Conservation (phyloP, 176 grass and related monocot species). For the Rhynchospora tenuis region DNA sequence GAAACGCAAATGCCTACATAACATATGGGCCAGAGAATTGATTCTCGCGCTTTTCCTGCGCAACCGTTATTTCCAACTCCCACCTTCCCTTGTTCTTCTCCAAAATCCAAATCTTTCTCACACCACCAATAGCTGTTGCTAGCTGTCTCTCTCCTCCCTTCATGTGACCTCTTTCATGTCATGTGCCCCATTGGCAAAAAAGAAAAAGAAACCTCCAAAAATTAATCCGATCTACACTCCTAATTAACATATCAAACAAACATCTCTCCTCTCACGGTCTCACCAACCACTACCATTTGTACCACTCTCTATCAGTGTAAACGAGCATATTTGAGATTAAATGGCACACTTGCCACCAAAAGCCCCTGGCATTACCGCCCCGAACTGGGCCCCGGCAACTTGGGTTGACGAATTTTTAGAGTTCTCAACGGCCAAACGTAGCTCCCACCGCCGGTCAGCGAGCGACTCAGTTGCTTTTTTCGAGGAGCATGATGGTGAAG, state of each 20-base stretch:
- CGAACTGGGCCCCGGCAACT: neutral
- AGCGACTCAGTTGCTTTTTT: constrained; percentile 86
- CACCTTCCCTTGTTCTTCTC: neutral
- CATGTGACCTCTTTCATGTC: constrained; percentile 51
- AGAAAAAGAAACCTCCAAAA: neutral
- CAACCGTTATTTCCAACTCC: neutral
- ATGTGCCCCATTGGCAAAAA: constrained; percentile 11
- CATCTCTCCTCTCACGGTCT: neutral
- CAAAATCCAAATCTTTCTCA: constrained; percentile 14
- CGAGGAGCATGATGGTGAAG: constrained; percentile 26
- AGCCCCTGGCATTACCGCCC: constrained; percentile 9
- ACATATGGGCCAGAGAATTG: neutral
- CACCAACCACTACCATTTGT: neutral
- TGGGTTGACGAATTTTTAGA: constrained; percentile 59
- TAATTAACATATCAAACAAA: neutral
- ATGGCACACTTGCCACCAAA: constrained; percentile 90
- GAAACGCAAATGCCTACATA: neutral
- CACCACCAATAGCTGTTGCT: constrained; percentile 65
- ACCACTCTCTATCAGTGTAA: neutral
- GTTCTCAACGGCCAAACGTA: constrained; percentile 51
- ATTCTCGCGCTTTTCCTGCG: neutral
- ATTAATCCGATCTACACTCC: constrained; percentile 9
- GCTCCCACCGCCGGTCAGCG: constrained; percentile 64
- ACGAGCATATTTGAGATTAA: neutral
- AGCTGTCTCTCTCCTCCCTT: constrained; percentile 50